Percentiles rank a stretch among this genome's conserved stretches.
Evolutionary conservation across 306 rosid genomes (phyloP).

Genomic region (Prunus padus): DNA sequence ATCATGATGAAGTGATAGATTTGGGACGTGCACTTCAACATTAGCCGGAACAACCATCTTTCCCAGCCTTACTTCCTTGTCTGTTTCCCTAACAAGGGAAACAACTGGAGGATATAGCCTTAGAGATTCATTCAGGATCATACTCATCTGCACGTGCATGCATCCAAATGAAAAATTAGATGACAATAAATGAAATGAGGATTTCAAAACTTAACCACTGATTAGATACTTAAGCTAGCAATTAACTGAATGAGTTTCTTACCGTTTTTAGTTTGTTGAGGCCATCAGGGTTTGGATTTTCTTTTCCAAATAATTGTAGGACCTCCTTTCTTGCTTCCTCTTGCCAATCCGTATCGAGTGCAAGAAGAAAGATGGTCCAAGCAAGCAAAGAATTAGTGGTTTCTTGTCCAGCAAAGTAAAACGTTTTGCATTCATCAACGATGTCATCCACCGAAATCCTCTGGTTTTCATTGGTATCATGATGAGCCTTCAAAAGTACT

Average conservation of each 20-base stretch:
- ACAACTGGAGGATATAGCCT: not conserved
- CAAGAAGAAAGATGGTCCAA: not conserved
- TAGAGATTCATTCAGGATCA: constrained; percentile 6
- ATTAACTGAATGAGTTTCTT: not conserved
- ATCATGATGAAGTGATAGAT: not conserved
- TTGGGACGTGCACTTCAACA: not conserved
- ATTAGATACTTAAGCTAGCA: not conserved
- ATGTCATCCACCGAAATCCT: too few relatives aligned
- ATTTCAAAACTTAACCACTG: not conserved
- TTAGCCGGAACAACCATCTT: not conserved
- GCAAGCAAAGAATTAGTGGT: not conserved
- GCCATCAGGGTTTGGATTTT: not conserved
- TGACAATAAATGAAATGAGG: not conserved
- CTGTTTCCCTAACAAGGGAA: not conserved
- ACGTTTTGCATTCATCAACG: not conserved
- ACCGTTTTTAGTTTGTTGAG: not conserved
- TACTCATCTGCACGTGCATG: not conserved
- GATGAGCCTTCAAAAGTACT: too few relatives aligned
- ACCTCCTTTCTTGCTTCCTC: constrained; percentile 3
- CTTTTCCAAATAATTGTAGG: not conserved
- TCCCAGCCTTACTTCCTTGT: not conserved
- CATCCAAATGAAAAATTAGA: not conserved
- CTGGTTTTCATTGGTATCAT: too few relatives aligned
- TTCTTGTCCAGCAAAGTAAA: not conserved
- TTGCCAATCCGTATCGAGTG: not conserved